A percentile compares a stretch with the other conserved stretches of the same genome.
These are phyloP conservation scores for Aphanomyces astaci DNA, from an alignment of 352 stramenopile genomes.

Conservation along the genomic window DNA sequence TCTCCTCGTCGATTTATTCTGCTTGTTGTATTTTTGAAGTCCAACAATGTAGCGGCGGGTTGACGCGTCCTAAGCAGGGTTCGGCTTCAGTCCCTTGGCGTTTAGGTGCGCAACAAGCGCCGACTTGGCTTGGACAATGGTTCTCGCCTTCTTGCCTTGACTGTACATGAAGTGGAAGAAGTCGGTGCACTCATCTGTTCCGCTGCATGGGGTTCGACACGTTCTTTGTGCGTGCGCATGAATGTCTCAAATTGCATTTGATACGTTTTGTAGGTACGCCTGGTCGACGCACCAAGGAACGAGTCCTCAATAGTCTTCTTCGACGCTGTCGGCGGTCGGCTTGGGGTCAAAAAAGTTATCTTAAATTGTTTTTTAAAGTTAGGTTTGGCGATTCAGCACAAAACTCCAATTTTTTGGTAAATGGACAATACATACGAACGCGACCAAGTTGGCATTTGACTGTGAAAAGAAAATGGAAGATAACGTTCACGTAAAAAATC, in stretches of 20 bases:
- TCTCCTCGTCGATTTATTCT: constrained; percentile 8
- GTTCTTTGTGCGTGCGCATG: not conserved
- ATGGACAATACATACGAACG: too few relatives aligned
- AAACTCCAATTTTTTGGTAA: too few relatives aligned
- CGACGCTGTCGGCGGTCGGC: too few relatives aligned
- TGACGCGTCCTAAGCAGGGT: not conserved
- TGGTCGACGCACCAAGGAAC: not conserved
- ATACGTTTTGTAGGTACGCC: not conserved
- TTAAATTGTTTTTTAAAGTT: too few relatives aligned
- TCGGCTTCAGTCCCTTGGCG: not conserved
- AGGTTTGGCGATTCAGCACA: too few relatives aligned
- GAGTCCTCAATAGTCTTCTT: constrained; percentile 4
- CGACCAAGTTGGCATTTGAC: too few relatives aligned
- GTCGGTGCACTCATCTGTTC: not conserved
- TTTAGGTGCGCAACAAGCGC: constrained; percentile 11
- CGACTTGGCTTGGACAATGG: constrained; percentile 2
- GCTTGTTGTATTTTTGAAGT: not conserved
- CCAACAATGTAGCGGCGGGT: not conserved
- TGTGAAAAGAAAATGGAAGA: too few relatives aligned
- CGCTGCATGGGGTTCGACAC: not conserved
- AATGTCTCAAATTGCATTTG: constrained; percentile 12
- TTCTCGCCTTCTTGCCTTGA: not conserved
- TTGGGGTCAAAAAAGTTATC: too few relatives aligned
- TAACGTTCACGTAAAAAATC: too few relatives aligned
- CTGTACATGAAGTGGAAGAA: constrained; percentile 9